These are phyloP conservation scores for Aureobasidium leucospermi DNA, from an alignment of 2,329 filamentous ascomycete genomes.

Conservation along the genomic window DNA sequence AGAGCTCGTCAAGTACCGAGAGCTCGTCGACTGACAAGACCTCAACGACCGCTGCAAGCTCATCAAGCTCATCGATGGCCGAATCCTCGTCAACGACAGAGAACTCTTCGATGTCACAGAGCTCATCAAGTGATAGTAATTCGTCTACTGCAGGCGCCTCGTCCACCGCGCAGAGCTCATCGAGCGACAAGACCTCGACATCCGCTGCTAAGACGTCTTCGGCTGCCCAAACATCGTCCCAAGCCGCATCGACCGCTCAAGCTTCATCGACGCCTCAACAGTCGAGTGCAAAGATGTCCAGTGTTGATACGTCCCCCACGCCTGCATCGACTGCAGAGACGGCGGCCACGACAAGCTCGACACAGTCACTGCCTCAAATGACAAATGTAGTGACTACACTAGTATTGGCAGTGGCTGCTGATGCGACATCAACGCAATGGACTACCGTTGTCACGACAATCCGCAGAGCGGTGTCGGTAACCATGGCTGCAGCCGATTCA, in stretches of 20 bases:
- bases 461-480: background rate
- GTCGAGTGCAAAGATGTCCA: background rate
- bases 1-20: background rate
- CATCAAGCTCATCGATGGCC: background rate
- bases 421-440: background rate
- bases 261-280: background rate
- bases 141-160: background rate
- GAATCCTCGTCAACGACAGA: background rate
- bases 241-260: background rate
- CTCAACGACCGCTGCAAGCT: background rate
- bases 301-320: background rate
- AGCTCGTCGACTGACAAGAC: background rate
- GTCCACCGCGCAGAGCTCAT: background rate
- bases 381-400: background rate
- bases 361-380: background rate
- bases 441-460: background rate
- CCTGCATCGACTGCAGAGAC: slow-evolving; percentile 11
- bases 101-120: slow-evolving; percentile 58
- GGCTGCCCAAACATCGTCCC: background rate
- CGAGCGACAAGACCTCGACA: background rate
- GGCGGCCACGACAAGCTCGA: background rate
- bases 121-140: slow-evolving; percentile 53
- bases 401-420: background rate
- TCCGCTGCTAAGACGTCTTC: background rate
- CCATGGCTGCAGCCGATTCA: background rate